phyloP scores from a whole-genome alignment of 345 rosid genomes.

The Gossypium ekmanianum region DNA sequence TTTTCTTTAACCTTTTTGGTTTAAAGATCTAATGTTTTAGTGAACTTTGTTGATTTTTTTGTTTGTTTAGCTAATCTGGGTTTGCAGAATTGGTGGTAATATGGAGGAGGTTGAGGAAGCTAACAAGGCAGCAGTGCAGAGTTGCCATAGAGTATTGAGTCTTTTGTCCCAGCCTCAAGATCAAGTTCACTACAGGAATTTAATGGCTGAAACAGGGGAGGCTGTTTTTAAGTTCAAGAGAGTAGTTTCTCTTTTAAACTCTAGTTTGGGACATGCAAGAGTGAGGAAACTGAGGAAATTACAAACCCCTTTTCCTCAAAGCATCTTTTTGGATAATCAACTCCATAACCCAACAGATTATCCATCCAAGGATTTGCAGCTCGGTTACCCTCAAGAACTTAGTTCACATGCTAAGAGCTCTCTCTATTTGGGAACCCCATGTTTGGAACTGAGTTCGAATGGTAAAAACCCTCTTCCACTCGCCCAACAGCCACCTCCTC shows the following conservation, averaged over 20 bases:
- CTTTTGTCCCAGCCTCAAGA: conserved; percentile 57
- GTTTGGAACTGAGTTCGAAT: conserved; percentile 53
- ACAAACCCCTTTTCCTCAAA: conserved; percentile 47
- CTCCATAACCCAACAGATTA: conserved; percentile 31
- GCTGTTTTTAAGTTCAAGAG: conserved; percentile 86
- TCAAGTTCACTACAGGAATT: conserved; percentile 51
- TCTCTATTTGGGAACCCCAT: conserved; percentile 45
- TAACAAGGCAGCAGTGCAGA: conserved; percentile 79
- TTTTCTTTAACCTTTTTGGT: conserved; percentile 3
- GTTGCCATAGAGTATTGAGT: conserved; percentile 76
- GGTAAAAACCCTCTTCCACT: conserved; percentile 51
- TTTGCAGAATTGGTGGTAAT: conserved; percentile 25
- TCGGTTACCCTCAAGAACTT: conserved; percentile 43
- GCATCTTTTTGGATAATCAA: conserved; percentile 53
- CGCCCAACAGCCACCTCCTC: conserved; percentile 39
- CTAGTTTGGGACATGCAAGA: conserved; percentile 86
- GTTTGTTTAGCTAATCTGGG: conserved; percentile 10
- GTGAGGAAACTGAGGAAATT: conserved; percentile 63
- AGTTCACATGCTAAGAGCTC: conserved; percentile 50
- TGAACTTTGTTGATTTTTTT: conserved; percentile 23
- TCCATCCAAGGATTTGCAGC: conserved; percentile 39
- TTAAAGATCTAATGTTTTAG: conserved; percentile 13
- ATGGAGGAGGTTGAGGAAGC: conserved; percentile 96
- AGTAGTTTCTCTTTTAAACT: conserved; percentile 67
- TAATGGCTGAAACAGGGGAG: conserved; percentile 70